phyloP scores from a whole-genome alignment of 768 basidiomycete genomes.

The Trametopsis cervina region DNA sequence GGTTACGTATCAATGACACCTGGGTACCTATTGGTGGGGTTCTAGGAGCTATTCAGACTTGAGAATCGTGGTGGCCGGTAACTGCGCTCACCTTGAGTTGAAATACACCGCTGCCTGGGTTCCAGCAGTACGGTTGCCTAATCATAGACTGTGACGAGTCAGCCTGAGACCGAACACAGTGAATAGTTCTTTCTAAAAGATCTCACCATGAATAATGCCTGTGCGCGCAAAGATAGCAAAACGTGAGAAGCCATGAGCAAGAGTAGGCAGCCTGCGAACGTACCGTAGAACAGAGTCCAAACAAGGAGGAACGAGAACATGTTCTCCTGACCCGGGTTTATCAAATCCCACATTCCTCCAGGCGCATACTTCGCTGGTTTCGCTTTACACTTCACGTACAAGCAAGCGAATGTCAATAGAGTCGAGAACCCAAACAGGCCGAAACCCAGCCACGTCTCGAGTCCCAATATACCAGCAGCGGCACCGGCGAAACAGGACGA shows the following conservation, averaged over 20 bases:
- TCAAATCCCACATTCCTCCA: constrained; percentile 58
- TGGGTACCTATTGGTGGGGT: too few species aligned
- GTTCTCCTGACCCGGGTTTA: constrained; percentile 87
- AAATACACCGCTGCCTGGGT: too few species aligned
- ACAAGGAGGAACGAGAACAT: constrained; percentile 85
- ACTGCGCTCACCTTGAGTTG: too few species aligned
- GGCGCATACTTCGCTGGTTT: constrained; percentile 55
- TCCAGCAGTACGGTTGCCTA: too few species aligned
- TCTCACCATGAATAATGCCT: constrained; percentile 45
- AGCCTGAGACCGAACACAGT: constrained; percentile 3
- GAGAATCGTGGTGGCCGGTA: too few species aligned
- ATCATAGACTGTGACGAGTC: constrained; percentile 32
- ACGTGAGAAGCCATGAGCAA: constrained; percentile 7
- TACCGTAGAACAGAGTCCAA: constrained; percentile 93
- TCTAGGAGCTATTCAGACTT: too few species aligned
- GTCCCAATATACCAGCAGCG: constrained; percentile 81
- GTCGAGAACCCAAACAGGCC: constrained; percentile 66
- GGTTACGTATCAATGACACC: too few species aligned
- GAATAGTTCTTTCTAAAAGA: background rate
- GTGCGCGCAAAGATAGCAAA: constrained; percentile 8
- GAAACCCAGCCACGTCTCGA: constrained; percentile 82
- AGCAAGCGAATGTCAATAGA: constrained; percentile 56
- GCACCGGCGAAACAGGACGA: constrained; percentile 83
- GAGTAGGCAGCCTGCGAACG: constrained; percentile 22
- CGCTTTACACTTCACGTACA: constrained; percentile 70